Conservation (phyloP, 352 stramenopile genomes). For the Phytophthora rubi region DNA sequence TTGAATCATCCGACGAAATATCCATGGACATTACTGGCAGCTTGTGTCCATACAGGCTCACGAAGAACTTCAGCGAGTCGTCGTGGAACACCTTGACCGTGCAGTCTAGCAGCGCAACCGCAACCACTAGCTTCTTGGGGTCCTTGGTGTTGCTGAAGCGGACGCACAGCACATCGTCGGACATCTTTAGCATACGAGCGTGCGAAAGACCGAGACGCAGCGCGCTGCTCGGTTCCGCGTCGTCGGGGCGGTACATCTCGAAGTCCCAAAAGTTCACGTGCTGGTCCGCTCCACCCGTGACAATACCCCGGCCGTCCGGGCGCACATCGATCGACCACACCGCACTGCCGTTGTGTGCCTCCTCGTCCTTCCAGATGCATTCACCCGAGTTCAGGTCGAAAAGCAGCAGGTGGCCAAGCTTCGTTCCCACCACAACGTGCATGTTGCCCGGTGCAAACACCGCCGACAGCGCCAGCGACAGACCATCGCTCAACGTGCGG, state of each 20-base stretch:
- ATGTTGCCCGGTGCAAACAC: constrained; percentile 97
- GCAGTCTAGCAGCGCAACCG: constrained; percentile 94
- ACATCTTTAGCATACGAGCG: constrained; percentile 97
- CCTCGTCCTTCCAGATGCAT: constrained; percentile 88
- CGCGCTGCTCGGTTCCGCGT: constrained; percentile 42
- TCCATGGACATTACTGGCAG: constrained; percentile 98
- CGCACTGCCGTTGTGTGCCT: constrained; percentile 92
- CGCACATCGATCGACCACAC: constrained; percentile 98
- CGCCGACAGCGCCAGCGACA: constrained; percentile 92
- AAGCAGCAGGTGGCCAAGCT: constrained; percentile 94
- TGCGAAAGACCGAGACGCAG: constrained; percentile 94
- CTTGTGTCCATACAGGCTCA: constrained; percentile 99
- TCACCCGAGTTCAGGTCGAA: constrained; percentile 97
- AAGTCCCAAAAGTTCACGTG: constrained; percentile 99
- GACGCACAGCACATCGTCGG: constrained; percentile 98
- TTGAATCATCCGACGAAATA: constrained; percentile 96
- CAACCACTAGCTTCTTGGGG: constrained; percentile 85
- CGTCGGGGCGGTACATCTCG: constrained; percentile 82
- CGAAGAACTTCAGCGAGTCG: constrained; percentile 99
- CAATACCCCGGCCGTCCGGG: constrained; percentile 90
- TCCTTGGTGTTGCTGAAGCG: constrained; percentile 96
- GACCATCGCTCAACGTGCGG: constrained; percentile 81
- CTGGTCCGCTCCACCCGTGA: constrained; percentile 97
- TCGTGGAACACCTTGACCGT: constrained; percentile 99
- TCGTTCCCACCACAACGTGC: constrained; percentile 97